Conservation (phyloP, 371 early-diverging fungal species). For the Chytridiales sp. region DNA sequence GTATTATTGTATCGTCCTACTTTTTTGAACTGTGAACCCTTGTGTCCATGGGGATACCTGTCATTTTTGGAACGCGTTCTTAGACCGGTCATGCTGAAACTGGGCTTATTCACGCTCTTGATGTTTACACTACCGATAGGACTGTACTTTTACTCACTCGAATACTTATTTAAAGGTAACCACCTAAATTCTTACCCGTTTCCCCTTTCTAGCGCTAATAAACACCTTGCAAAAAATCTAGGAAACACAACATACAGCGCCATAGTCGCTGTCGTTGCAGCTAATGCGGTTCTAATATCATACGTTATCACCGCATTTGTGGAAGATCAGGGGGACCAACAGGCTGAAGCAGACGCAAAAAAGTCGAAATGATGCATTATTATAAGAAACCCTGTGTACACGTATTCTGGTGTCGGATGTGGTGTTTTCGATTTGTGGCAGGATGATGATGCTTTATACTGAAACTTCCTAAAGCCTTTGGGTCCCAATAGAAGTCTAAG, state of each 20-base stretch:
- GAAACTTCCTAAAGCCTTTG: no score
- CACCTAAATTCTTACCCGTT: constrained; percentile 1
- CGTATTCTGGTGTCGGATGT: no score
- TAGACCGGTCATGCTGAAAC: constrained; percentile 36
- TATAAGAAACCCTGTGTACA: no score
- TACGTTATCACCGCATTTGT: constrained; percentile 44
- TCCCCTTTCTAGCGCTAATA: constrained; percentile 3
- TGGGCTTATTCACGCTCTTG: constrained; percentile 38
- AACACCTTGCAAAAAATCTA: background rate
- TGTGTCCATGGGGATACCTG: no score
- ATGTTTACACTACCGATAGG: constrained; percentile 41
- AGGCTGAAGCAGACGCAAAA: no score
- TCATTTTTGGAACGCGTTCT: no score
- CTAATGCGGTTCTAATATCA: constrained; percentile 39
- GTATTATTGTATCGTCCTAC: no score
- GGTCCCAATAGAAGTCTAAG: no score
- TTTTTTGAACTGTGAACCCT: no score
- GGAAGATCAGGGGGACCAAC: constrained; percentile 38
- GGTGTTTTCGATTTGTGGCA: no score
- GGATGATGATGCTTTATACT: no score
- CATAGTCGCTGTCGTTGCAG: constrained; percentile 39
- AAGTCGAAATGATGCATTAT: no score
- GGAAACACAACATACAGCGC: constrained; percentile 45
- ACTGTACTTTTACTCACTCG: constrained; percentile 36
- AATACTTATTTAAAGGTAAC: constrained; percentile 36